Evolutionary conservation across 192 early-diverging fungal genomes (phyloP).

Genomic region (Kickxella alabastrina): DNA sequence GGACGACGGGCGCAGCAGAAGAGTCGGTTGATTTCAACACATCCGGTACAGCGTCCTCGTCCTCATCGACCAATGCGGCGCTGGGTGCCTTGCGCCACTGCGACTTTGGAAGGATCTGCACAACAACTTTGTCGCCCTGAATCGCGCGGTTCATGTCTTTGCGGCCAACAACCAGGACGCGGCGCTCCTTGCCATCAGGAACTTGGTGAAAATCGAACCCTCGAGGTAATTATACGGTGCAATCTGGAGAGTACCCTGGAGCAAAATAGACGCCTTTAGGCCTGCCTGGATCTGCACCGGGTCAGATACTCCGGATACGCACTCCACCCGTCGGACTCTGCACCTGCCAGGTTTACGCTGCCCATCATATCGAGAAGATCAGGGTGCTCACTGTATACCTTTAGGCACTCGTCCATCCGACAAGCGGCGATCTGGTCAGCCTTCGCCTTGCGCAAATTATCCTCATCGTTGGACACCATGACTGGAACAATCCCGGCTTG

Average conservation of each 20-base stretch:
- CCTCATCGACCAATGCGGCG: constrained; percentile 68
- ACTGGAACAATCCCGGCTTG: constrained; percentile 55
- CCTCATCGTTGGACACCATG: constrained; percentile 86
- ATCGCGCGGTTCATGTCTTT: constrained; percentile 84
- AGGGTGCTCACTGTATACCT: constrained; percentile 64
- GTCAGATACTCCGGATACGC: constrained; percentile 69
- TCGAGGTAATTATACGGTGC: constrained; percentile 87
- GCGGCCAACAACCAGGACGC: constrained; percentile 79
- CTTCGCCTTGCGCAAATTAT: constrained; percentile 69
- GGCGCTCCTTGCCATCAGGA: constrained; percentile 69
- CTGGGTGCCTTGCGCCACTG: constrained; percentile 80
- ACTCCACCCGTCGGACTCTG: constrained; percentile 38
- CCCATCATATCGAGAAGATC: constrained; percentile 93
- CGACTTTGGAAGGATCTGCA: constrained; percentile 77
- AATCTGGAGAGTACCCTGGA: constrained; percentile 80
- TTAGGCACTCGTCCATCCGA: constrained; percentile 77
- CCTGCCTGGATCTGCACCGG: constrained; percentile 77
- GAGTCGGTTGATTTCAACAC: neutral
- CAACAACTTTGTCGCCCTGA: constrained; percentile 88
- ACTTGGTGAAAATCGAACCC: constrained; percentile 67
- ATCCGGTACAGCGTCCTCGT: constrained; percentile 57
- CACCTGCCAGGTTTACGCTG: constrained; percentile 46
- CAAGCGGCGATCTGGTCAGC: constrained; percentile 63
- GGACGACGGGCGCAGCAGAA: constrained; percentile 15
- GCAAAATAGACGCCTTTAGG: constrained; percentile 72